These are phyloP conservation scores for Paraphoma sp. DNA, from an alignment of 2,329 filamentous ascomycete genomes.

Conservation along the genomic window DNA sequence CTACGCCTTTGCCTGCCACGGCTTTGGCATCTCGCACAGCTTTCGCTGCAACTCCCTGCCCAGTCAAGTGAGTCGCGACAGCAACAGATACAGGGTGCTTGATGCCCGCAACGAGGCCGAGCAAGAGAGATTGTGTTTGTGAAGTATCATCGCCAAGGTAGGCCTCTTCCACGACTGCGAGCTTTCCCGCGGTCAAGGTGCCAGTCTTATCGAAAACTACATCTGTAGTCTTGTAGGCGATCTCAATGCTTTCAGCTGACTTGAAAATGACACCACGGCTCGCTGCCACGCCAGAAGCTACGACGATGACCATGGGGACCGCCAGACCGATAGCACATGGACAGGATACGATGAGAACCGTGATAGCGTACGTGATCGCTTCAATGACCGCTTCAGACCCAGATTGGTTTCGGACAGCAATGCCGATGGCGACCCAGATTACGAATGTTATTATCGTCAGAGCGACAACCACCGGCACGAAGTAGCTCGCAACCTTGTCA, in stretches of 20 bases:
- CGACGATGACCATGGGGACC: conserved; percentile 81
- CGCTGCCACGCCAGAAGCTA: conserved; percentile 72
- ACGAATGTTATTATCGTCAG: conserved; percentile 66
- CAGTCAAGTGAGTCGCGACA: conserved; percentile 51
- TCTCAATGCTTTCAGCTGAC: conserved; percentile 67
- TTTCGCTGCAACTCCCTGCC: conserved; percentile 14
- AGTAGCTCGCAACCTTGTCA: conserved; percentile 70
- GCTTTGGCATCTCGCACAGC: conserved; percentile 34
- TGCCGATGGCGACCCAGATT: conserved; percentile 69
- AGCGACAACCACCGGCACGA: conserved; percentile 69
- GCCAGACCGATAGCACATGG: conserved; percentile 79
- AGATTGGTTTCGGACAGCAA: conserved; percentile 43
- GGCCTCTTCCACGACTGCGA: conserved; percentile 45
- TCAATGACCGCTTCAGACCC: conserved; percentile 60
- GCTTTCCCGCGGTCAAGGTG: conserved; percentile 69
- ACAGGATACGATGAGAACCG: conserved; percentile 78
- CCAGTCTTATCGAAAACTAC: conserved; percentile 84
- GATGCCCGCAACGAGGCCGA: conserved; percentile 52
- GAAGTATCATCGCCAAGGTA: conserved; percentile 17
- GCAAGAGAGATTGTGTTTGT: conserved; percentile 24
- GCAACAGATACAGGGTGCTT: conserved; percentile 62
- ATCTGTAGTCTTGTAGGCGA: conserved; percentile 66
- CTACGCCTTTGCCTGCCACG: conserved; percentile 53
- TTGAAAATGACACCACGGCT: conserved; percentile 74
- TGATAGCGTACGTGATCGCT: conserved; percentile 75